Evolutionary conservation across 306 rosid genomes (phyloP).

Genomic region (Aeschynomene evenia): DNA sequence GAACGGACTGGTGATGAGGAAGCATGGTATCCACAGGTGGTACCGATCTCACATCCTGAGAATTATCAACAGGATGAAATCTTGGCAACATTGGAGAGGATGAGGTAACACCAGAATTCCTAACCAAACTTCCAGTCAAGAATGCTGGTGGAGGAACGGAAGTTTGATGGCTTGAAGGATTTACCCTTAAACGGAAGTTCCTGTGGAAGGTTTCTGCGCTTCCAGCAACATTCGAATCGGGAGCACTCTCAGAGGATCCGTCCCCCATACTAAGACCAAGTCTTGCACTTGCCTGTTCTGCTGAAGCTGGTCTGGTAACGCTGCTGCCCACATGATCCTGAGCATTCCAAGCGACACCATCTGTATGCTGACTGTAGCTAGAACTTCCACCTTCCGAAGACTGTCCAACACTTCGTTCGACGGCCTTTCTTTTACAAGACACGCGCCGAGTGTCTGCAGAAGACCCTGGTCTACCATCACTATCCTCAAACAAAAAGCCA

Average conservation of each 20-base stretch:
- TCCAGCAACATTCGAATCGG: slow-evolving; percentile 52
- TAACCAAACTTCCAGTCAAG: slow-evolving; percentile 49
- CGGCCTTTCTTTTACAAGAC: slow-evolving; percentile 82
- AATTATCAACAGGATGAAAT: slow-evolving; percentile 52
- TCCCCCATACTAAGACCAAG: slow-evolving; percentile 53
- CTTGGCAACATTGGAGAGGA: slow-evolving; percentile 49
- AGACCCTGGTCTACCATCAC: slow-evolving; percentile 63
- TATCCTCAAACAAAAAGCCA: slow-evolving; percentile 47
- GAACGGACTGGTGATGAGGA: slow-evolving; percentile 61
- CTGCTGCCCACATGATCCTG: slow-evolving; percentile 45
- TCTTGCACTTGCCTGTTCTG: slow-evolving; percentile 56
- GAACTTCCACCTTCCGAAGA: slow-evolving; percentile 73
- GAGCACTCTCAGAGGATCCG: slow-evolving; percentile 43
- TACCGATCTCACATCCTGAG: slow-evolving; percentile 60
- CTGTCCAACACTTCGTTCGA: slow-evolving; percentile 68
- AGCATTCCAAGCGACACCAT: slow-evolving; percentile 57
- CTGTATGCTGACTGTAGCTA: slow-evolving; percentile 64
- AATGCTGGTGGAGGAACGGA: slow-evolving; percentile 42
- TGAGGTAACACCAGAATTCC: slow-evolving; percentile 58
- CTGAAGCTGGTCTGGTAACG: slow-evolving; percentile 46
- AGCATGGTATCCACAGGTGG: slow-evolving; percentile 51
- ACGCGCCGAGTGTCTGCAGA: slow-evolving; percentile 69
- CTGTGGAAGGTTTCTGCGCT: slow-evolving; percentile 57
- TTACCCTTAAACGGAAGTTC: slow-evolving; percentile 69
- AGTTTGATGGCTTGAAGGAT: slow-evolving; percentile 61